A percentile compares a stretch with the other conserved stretches of the same genome.
Evolutionary conservation across 352 stramenopile genomes (phyloP).

Genomic region (Saprolegnia diclina): DNA sequence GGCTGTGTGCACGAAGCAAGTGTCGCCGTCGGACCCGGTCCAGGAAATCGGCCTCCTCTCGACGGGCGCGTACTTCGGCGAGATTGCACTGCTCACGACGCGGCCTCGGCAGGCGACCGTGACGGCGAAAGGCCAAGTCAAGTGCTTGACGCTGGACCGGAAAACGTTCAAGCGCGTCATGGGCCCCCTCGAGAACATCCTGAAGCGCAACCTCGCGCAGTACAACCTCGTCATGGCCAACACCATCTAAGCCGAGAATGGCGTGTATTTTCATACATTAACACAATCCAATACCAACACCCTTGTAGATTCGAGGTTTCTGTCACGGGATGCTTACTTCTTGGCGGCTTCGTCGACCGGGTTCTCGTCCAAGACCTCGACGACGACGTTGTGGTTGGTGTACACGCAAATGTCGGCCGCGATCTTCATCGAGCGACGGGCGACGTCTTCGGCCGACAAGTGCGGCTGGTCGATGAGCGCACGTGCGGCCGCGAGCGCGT

Average conservation of each 20-base stretch:
- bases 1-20: constrained; percentile 79
- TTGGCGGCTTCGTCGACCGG: constrained; percentile 3
- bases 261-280: neutral
- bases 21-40: constrained; percentile 53
- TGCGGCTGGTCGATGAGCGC: constrained; percentile 93
- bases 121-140: constrained; percentile 75
- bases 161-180: constrained; percentile 91
- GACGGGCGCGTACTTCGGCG: constrained; percentile 93
- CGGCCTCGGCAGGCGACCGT: constrained; percentile 88
- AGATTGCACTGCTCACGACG: constrained; percentile 92
- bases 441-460: constrained; percentile 92
- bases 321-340: constrained; percentile 26
- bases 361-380: constrained; percentile 82
- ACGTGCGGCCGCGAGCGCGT: constrained; percentile 92
- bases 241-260: constrained; percentile 61
- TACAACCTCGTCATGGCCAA: constrained; percentile 88
- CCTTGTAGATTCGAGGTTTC: constrained; percentile 9
- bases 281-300: neutral
- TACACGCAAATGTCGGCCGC: constrained; percentile 98
- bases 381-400: constrained; percentile 96
- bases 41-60: constrained; percentile 85
- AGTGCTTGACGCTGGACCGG: constrained; percentile 88
- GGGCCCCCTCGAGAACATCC: constrained; percentile 83
- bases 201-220: constrained; percentile 89
- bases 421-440: constrained; percentile 91